Evolutionary conservation across 176 grass and related monocot species (phyloP), one percentile per base, ranked within the genome.

Genomic region (Phyllostachys edulis): DNA sequence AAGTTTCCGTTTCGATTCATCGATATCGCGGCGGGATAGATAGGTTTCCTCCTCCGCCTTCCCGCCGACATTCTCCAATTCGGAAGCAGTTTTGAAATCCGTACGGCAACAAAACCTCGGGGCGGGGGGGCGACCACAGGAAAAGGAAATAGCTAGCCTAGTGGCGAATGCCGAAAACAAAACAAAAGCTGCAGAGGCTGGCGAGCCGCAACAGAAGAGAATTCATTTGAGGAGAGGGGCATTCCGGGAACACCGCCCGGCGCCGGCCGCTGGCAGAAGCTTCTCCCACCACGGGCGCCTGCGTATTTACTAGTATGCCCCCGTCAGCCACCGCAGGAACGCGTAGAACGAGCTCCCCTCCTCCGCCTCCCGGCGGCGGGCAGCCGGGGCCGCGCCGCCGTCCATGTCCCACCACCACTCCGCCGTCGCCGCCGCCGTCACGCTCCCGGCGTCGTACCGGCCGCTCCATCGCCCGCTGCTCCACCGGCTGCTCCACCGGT

Each of bases 341-440:
- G 76, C 73, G 87, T 93, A 84, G 40, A 86, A 85, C 18, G 88
- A 71, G 90, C 57, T 65, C 68, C 81, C 79, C 37, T 89, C 86
- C 49, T 88, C 91, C 32, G 88, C 78, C 52, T 90, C 88, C 17
- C 86, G 89, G 27, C 67, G 89, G 42, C 85, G 72, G 21, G 45
- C 32, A 9, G 69, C 39, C 17, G 88, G 61, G 12, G 87, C 83
- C 0, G 74, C 72, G 42, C 89, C 81, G 61, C 87, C 87, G 60
- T 97, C 92, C 89, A 94, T 79, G 80, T 97, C 92, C 75, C 88
- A 94, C 92, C 90, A 86, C 85, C 88, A 94, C 84, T 87, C 80
- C 5, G 89, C 85, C 27, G 89, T 83, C 0, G 76, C 86, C 1
- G 84, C 84, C 0, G 67, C 73, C 10, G 75, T 84, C 63, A 69